Percentiles rank a stretch among this genome's conserved stretches.
phyloP scores from a whole-genome alignment of 495 filamentous ascomycete genomes.

The Trichoderma parareesei region DNA sequence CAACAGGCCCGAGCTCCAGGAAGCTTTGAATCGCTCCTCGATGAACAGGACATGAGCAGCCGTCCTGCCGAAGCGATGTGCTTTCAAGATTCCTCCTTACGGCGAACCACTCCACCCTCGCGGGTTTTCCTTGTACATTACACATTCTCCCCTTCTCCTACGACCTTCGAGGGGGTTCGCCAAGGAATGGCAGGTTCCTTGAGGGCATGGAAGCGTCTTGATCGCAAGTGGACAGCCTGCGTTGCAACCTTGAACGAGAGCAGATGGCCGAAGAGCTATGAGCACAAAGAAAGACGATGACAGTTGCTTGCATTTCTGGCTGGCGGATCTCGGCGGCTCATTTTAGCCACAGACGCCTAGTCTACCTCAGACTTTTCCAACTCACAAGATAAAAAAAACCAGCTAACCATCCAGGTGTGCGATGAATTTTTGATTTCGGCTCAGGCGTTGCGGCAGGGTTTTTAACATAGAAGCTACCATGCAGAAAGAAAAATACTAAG shows the following conservation, averaged over 20 bases:
- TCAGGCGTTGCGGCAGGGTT: constrained; percentile 28
- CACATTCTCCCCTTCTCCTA: background rate
- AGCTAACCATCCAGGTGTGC: constrained; percentile 13
- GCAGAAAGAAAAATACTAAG: background rate
- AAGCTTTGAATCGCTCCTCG: constrained; percentile 77
- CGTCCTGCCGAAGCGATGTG: background rate
- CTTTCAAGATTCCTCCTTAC: background rate
- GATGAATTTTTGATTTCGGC: constrained; percentile 22
- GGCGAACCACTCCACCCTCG: constrained; percentile 2
- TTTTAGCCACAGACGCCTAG: background rate
- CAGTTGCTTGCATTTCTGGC: background rate
- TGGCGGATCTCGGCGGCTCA: background rate
- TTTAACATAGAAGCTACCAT: constrained; percentile 20
- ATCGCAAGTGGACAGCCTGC: constrained; percentile 14
- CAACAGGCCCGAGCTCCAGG: constrained; percentile 75
- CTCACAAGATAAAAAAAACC: background rate
- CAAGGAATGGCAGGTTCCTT: background rate
- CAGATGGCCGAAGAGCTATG: constrained; percentile 8
- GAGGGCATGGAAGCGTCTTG: background rate
- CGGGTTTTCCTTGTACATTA: constrained; percentile 4
- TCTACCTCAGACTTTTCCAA: background rate
- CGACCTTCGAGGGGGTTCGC: background rate
- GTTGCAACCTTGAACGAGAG: constrained; percentile 11
- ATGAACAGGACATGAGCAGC: constrained; percentile 33
- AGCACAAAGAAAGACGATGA: constrained; percentile 12